Percentiles rank a stretch among this genome's conserved stretches.
Evolutionary conservation across 2,329 filamentous ascomycete genomes (phyloP).

Genomic region (Trichoderma harzianum): DNA sequence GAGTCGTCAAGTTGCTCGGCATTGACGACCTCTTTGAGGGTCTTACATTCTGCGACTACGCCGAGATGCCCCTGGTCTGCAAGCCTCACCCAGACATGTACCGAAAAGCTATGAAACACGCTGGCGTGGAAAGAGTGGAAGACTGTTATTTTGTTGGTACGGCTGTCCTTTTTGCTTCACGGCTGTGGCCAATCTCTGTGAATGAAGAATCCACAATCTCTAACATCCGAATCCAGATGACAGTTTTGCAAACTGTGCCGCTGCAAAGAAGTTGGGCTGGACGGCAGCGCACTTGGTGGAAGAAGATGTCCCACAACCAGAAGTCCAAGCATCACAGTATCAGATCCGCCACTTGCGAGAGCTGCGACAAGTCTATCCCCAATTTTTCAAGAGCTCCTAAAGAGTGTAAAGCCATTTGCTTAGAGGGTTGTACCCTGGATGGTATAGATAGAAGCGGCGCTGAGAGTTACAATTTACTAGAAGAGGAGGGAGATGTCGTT

Average conservation of each 20-base stretch:
- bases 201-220: background rate
- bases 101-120: slow-evolving; percentile 82
- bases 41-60: slow-evolving; percentile 92
- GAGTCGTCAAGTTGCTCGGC: slow-evolving; percentile 76
- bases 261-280: slow-evolving; percentile 80
- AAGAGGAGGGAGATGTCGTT: background rate
- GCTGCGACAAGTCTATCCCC: slow-evolving; percentile 71
- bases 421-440: background rate
- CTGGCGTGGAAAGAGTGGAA: slow-evolving; percentile 62
- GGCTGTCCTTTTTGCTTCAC: background rate
- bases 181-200: background rate
- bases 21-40: slow-evolving; percentile 92
- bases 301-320: slow-evolving; percentile 62
- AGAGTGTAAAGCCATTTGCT: background rate
- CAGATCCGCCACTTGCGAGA: slow-evolving; percentile 75
- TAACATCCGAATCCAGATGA: slow-evolving; percentile 60
- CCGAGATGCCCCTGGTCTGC: slow-evolving; percentile 68
- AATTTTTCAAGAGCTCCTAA: slow-evolving; percentile 68
- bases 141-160: slow-evolving; percentile 91
- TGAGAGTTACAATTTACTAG: background rate
- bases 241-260: slow-evolving; percentile 75
- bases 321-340: slow-evolving; percentile 63
- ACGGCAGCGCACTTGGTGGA: slow-evolving; percentile 82
- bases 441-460: background rate
- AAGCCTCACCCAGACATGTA: slow-evolving; percentile 85